Percentiles rank a stretch among this genome's conserved stretches.
phyloP scores from a whole-genome alignment of 1,284 basidiomycete species.

The Pseudozyma sp. region DNA sequence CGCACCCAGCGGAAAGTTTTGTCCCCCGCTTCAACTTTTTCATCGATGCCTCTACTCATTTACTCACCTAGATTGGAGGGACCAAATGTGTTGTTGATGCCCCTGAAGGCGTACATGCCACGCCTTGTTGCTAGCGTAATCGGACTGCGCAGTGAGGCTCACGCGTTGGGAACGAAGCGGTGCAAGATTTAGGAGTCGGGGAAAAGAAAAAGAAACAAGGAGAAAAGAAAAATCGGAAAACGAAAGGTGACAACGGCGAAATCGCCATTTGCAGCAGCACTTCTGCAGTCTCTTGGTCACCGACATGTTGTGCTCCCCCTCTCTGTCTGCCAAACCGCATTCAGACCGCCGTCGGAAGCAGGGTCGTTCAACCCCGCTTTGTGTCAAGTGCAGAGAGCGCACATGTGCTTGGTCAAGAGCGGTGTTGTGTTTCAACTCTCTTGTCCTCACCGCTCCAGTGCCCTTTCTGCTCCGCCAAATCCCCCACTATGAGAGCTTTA shows the following conservation, averaged over 20 bases:
- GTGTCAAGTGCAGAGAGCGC: no score
- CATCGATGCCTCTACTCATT: background rate
- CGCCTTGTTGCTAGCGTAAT: background rate
- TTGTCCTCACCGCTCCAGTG: background rate
- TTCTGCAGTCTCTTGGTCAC: background rate
- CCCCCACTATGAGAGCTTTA: constrained; percentile 7
- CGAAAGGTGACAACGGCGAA: background rate
- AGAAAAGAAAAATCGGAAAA: background rate
- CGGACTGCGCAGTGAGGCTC: background rate
- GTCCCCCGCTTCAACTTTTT: background rate
- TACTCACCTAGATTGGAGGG: background rate
- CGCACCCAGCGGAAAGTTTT: constrained; percentile 3
- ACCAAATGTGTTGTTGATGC: background rate
- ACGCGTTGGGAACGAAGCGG: background rate
- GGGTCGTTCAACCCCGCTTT: constrained; percentile 6
- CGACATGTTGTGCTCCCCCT: background rate
- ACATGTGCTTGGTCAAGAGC: constrained; percentile 4
- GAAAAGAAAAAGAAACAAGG: background rate
- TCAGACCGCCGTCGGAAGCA: background rate
- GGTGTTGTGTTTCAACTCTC: background rate
- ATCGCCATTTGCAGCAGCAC: background rate
- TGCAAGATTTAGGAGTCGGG: background rate
- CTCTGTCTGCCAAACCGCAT: background rate
- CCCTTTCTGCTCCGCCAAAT: constrained; percentile 1
- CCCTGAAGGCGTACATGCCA: background rate